Percentiles rank a stretch among this genome's conserved stretches.
These are phyloP conservation scores for Coemansia sp. DNA, from an alignment of 371 early-diverging fungal species.

Conservation along the genomic window DNA sequence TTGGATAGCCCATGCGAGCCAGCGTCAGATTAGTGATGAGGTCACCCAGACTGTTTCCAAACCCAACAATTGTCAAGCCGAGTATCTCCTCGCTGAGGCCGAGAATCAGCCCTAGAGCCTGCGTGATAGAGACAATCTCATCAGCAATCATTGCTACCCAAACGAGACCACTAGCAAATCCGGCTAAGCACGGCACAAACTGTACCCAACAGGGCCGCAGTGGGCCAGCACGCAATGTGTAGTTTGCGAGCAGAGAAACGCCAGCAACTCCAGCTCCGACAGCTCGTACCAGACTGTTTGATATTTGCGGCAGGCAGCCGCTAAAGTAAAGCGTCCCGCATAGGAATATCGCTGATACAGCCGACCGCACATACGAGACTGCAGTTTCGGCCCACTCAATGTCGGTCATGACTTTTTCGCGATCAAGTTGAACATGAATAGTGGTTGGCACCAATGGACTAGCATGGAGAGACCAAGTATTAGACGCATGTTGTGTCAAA, in stretches of 20 bases:
- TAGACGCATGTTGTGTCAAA: neutral
- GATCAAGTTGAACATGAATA: neutral
- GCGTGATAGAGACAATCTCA: slow-evolving; percentile 79
- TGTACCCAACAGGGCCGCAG: slow-evolving; percentile 16
- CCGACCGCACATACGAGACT: slow-evolving; percentile 18
- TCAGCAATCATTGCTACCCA: slow-evolving; percentile 84
- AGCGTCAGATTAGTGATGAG: slow-evolving; percentile 81
- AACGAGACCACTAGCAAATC: slow-evolving; percentile 67
- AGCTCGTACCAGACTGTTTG: neutral
- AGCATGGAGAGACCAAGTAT: neutral
- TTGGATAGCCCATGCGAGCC: slow-evolving; percentile 76
- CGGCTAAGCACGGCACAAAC: slow-evolving; percentile 61
- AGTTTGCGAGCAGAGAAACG: slow-evolving; percentile 16
- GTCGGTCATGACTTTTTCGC: neutral
- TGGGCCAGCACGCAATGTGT: neutral
- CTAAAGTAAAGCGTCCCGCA: slow-evolving; percentile 9
- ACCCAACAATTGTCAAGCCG: slow-evolving; percentile 78
- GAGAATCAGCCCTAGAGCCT: slow-evolving; percentile 72
- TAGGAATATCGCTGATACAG: slow-evolving; percentile 19
- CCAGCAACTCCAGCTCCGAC: slow-evolving; percentile 1
- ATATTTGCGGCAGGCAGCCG: neutral
- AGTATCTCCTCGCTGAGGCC: slow-evolving; percentile 76
- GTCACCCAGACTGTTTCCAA: slow-evolving; percentile 85
- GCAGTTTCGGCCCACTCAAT: slow-evolving; percentile 23
- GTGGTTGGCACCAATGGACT: neutral